A percentile compares a stretch with the other conserved stretches of the same genome.
Conservation (phyloP, 2,329 filamentous ascomycete species). For the Apiospora hydei region DNA sequence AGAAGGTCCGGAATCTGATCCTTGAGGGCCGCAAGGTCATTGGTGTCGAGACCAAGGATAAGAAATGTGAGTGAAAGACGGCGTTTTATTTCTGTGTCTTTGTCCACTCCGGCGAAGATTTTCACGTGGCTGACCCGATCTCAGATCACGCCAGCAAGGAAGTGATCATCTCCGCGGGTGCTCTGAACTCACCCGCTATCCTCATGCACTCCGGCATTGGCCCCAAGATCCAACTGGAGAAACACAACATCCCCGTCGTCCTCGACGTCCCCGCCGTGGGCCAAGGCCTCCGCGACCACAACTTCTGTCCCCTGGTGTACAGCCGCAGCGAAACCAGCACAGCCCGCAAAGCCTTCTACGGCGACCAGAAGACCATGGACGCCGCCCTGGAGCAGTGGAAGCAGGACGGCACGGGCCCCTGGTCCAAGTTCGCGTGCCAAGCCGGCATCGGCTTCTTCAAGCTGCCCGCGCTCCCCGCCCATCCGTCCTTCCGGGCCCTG, state of each 20-base stretch:
- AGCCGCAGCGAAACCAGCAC: conserved; percentile 50
- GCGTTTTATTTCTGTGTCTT: too few relatives aligned
- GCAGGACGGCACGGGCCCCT: conserved; percentile 48
- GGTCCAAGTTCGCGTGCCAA: conserved; percentile 49
- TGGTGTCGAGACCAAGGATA: conserved; percentile 52
- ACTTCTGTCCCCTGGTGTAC: conserved; percentile 47
- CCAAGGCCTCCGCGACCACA: conserved; percentile 50
- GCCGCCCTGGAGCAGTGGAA: conserved; percentile 57
- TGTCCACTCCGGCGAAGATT: conserved; percentile 37
- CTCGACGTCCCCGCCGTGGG: conserved; percentile 47
- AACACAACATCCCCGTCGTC: conserved; percentile 45
- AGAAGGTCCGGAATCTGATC: conserved; percentile 56
- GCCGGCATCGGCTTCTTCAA: conserved; percentile 54
- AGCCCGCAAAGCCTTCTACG: conserved; percentile 54
- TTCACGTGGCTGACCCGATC: conserved; percentile 31
- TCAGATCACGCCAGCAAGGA: conserved; percentile 47
- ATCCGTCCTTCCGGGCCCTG: conserved; percentile 58
- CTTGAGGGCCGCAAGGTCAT: conserved; percentile 52
- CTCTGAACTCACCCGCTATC: conserved; percentile 51
- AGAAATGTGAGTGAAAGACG: conserved; percentile 43
- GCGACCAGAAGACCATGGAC: conserved; percentile 49
- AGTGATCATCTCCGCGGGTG: conserved; percentile 52
- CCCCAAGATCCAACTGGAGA: conserved; percentile 42
- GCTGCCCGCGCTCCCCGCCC: conserved; percentile 47
- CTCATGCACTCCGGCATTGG: conserved; percentile 56